Evolutionary conservation across 352 stramenopile genomes (phyloP), one percentile per base, ranked within the genome.

Genomic region (Globisporangium abappressorium): DNA sequence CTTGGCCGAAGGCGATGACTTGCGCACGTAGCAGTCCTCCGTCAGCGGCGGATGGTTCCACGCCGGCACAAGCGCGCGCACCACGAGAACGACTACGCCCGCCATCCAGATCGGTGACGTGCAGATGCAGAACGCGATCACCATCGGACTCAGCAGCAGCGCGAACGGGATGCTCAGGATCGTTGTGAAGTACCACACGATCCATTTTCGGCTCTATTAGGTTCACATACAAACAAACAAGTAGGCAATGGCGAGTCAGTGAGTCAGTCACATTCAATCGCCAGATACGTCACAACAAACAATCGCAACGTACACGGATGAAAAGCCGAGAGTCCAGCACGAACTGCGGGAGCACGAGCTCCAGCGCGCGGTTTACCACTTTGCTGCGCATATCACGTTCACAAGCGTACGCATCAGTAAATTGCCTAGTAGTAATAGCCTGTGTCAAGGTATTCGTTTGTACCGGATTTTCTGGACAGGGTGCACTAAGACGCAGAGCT

Each of bases 101-200:
- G 82, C 75, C 57, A 89, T 69, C 86, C 86, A 94, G 62, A 94
- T 85, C 11, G 86, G 86, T 43, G 86, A 92, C 43, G 83, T 92
- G 69, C 76, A 93, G 62, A 94, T 90, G 56, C 70, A 80, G 59
- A 92, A 71, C 33, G 86, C 85, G 59, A 94, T 94, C 43, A 90
- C 46, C 77, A 94, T 89, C 18, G 86, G 86, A 62, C 86, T 92
- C 64, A 90, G 64, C 11, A 93, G 64, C 72, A 92, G 75, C 41
- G 81, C 79, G 47, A 93, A 84, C n/a, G 86, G 86, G 57, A 93
- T 77, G 72, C 79, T 90, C 26, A 94, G 65, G 47, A 87, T 68
- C 15, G 80, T 73, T 20, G 85, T 91, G 36, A 87, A 73, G 74
- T 90, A 85, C 84, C 77, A 91, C 33, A 90, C 69, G 54, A 90